These are phyloP conservation scores for Citrus cavaleriei DNA, from an alignment of 345 rosid genomes.

Conservation along the genomic window DNA sequence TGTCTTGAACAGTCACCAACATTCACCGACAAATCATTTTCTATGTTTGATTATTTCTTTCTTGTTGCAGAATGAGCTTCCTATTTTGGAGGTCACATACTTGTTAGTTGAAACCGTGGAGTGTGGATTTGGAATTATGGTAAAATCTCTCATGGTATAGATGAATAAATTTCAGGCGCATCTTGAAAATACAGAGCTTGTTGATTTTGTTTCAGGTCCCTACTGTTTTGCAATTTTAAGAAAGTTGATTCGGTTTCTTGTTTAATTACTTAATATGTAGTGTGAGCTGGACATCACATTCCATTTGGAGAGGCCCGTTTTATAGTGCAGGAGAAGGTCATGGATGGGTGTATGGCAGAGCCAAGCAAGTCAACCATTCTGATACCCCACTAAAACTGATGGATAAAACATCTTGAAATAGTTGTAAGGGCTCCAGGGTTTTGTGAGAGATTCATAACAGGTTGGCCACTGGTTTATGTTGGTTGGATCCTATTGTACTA, in stretches of 20 bases:
- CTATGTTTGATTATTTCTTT: not conserved
- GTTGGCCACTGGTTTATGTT: not conserved
- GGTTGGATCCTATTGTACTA: conserved; percentile 2
- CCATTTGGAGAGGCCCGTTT: conserved; percentile 34
- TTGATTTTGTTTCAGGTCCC: not conserved
- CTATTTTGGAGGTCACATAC: conserved; percentile 87
- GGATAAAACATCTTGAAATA: conserved; percentile 64
- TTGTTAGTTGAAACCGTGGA: conserved; percentile 93
- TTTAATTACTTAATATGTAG: conserved; percentile 28
- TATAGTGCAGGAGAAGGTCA: conserved; percentile 73
- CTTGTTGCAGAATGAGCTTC: conserved; percentile 68
- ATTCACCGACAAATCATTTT: no score
- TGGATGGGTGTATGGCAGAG: conserved; percentile 91
- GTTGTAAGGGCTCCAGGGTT: not conserved
- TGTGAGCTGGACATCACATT: conserved; percentile 94
- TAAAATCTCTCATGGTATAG: conserved; percentile 21
- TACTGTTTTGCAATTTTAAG: not conserved
- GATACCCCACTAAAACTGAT: conserved; percentile 67
- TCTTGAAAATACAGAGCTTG: not conserved
- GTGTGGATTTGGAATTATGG: conserved; percentile 96
- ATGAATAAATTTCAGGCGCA: not conserved
- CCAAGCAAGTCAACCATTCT: conserved; percentile 83
- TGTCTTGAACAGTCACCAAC: no score
- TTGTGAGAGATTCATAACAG: conserved; percentile 6
- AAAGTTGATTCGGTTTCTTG: not conserved